These are phyloP conservation scores for Papiliotrema fonsecae DNA, from an alignment of 1,284 basidiomycete genomes.

Conservation along the genomic window DNA sequence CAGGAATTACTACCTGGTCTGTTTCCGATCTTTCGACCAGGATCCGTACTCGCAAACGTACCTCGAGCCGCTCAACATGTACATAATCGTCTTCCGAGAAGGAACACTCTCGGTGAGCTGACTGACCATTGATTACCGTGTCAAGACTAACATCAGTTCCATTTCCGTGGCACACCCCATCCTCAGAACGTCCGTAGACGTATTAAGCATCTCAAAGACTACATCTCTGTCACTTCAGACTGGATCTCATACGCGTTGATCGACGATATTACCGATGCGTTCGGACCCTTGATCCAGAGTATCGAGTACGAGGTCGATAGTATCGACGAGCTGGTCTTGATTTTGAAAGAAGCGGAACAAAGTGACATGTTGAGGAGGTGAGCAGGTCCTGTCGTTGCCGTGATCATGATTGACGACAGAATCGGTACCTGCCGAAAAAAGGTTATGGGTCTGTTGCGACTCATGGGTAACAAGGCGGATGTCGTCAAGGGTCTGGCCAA, in stretches of 20 bases:
- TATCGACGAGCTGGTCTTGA: constrained; percentile 96
- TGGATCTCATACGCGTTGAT: constrained; percentile 99
- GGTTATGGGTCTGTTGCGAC: constrained; percentile 88
- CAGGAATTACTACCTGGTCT: constrained; percentile 97
- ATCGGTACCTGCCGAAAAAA: constrained; percentile 99
- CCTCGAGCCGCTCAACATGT: constrained; percentile 98
- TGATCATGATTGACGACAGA: constrained; percentile 47
- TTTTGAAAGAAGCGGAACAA: constrained; percentile 81
- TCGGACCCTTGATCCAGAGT: constrained; percentile 94
- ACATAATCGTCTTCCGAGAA: constrained; percentile 97
- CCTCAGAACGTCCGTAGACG: constrained; percentile 96
- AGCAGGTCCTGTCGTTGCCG: constrained; percentile 8
- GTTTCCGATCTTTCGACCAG: constrained; percentile 99
- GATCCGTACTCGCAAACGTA: constrained; percentile 96
- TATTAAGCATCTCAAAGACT: constrained; percentile 99
- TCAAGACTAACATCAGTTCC: constrained; percentile 61
- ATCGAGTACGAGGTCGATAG: constrained; percentile 99
- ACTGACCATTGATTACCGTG: neutral
- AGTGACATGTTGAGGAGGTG: constrained; percentile 69
- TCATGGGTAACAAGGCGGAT: constrained; percentile 99
- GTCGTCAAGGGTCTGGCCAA: constrained; percentile 99
- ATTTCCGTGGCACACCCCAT: constrained; percentile 94
- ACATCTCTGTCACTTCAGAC: constrained; percentile 97
- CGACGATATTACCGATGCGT: constrained; percentile 99
- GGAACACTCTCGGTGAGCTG: constrained; percentile 80